A percentile compares a stretch with the other conserved stretches of the same genome.
Evolutionary conservation across 768 basidiomycete species (phyloP).

Genomic region (Imleria badia): DNA sequence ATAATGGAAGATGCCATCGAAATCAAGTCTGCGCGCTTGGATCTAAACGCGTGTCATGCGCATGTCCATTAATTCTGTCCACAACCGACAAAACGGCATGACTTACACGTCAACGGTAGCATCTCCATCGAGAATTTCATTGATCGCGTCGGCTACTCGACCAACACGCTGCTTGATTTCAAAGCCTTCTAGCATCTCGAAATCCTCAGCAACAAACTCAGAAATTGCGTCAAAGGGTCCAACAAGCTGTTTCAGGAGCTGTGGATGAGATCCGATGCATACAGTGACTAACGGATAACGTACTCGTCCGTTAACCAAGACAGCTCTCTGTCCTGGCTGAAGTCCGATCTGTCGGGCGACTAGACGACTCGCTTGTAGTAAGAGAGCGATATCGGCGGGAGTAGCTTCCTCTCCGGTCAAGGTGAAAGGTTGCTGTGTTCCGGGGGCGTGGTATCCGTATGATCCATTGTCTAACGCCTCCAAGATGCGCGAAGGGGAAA

Average conservation of each 20-base stretch:
- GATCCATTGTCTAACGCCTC: slow-evolving; percentile 5
- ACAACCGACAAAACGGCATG: background rate
- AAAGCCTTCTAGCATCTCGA: slow-evolving; percentile 65
- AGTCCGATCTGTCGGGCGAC: slow-evolving; percentile 59
- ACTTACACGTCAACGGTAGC: slow-evolving; percentile 44
- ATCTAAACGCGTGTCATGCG: slow-evolving; percentile 36
- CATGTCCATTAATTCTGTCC: background rate
- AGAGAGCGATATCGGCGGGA: slow-evolving; percentile 21
- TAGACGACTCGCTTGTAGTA: slow-evolving; percentile 47
- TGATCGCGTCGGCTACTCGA: slow-evolving; percentile 66
- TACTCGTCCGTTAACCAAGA: slow-evolving; percentile 86
- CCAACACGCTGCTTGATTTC: slow-evolving; percentile 71
- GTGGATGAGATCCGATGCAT: slow-evolving; percentile 1
- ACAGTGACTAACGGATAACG: slow-evolving; percentile 25
- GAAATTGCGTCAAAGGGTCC: slow-evolving; percentile 59
- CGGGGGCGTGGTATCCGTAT: slow-evolving; percentile 10
- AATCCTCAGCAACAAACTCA: slow-evolving; percentile 70
- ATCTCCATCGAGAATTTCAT: slow-evolving; percentile 45
- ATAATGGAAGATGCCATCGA: slow-evolving; percentile 71
- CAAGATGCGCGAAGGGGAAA: slow-evolving; percentile 16
- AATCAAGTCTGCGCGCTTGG: slow-evolving; percentile 56
- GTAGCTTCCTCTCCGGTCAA: slow-evolving; percentile 29
- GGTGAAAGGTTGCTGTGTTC: slow-evolving; percentile 41
- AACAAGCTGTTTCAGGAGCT: slow-evolving; percentile 53
- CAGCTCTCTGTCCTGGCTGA: slow-evolving; percentile 54